Percentiles rank a stretch among this genome's conserved stretches.
phyloP scores from a whole-genome alignment of 2,329 filamentous ascomycete species.

The Aspergillus sojae region DNA sequence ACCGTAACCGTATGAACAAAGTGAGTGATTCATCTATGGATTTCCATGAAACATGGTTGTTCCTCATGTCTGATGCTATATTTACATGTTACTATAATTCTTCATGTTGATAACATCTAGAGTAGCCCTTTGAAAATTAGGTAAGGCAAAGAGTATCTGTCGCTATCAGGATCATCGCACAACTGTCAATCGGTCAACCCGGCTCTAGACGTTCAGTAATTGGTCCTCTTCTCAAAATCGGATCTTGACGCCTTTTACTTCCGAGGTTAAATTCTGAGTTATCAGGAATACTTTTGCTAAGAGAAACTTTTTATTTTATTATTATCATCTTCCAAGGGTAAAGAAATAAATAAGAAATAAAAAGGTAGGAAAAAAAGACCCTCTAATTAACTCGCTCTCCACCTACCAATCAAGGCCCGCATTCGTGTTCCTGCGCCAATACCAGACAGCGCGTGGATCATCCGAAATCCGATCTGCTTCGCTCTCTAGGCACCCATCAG shows the following conservation, averaged over 20 bases:
- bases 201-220: neutral
- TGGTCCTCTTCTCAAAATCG: neutral
- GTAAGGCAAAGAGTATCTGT: neutral
- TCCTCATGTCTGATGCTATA: neutral
- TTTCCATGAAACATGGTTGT: neutral
- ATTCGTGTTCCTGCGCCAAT: slow-evolving; percentile 11
- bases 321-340: too few species aligned
- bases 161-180: neutral
- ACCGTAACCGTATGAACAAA: neutral
- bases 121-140: neutral
- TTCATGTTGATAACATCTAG: neutral
- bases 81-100: neutral
- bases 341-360: neutral
- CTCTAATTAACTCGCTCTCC: neutral
- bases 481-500: neutral
- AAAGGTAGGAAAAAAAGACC: neutral
- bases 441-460: slow-evolving; percentile 8
- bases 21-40: neutral
- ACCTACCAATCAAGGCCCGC: neutral
- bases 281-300: neutral
- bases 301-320: neutral
- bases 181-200: neutral
- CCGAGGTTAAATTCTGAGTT: neutral
- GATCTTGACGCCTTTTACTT: neutral
- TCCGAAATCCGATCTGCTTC: slow-evolving; percentile 6